phyloP scores from a whole-genome alignment of 2,329 filamentous ascomycete genomes.

The Colletotrichum tanaceti region DNA sequence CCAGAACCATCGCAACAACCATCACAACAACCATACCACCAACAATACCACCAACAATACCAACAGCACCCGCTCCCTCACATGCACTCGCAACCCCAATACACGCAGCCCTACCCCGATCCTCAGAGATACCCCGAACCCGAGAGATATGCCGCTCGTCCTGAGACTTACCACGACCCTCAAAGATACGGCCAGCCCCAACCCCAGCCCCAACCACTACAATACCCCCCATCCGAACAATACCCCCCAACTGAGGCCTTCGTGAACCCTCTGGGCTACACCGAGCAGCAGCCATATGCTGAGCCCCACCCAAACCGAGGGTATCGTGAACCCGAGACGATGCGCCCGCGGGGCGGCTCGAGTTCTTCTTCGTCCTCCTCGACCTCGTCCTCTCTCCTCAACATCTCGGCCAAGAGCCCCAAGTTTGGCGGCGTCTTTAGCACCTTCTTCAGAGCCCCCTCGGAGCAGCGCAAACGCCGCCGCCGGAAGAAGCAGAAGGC shows the following conservation, averaged over 20 bases:
- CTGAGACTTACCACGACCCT: constrained; percentile 30
- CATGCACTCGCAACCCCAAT: constrained; percentile 43
- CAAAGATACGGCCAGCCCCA: constrained; percentile 30
- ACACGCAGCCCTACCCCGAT: constrained; percentile 39
- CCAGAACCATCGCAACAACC: constrained; percentile 17
- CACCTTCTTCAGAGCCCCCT: constrained; percentile 72
- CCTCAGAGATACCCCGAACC: constrained; percentile 42
- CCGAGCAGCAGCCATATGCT: constrained; percentile 30
- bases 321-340: constrained; percentile 33
- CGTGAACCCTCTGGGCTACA: constrained; percentile 19
- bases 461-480: constrained; percentile 61
- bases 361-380: constrained; percentile 60
- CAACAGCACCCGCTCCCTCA: constrained; percentile 23
- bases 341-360: constrained; percentile 49
- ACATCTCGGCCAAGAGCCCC: constrained; percentile 70
- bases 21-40: constrained; percentile 1
- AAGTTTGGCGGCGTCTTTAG: constrained; percentile 66
- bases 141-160: constrained; percentile 16
- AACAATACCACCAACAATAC: constrained; percentile 16
- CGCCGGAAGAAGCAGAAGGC: constrained; percentile 58
- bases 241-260: constrained; percentile 26
- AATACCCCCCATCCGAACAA: constrained; percentile 37
- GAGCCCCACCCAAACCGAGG: constrained; percentile 32
- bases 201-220: constrained; percentile 35
- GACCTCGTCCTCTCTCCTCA: constrained; percentile 70